These are phyloP conservation scores for Scenedesmus sp. DNA, from an alignment of 163 green algal species.

Conservation along the genomic window DNA sequence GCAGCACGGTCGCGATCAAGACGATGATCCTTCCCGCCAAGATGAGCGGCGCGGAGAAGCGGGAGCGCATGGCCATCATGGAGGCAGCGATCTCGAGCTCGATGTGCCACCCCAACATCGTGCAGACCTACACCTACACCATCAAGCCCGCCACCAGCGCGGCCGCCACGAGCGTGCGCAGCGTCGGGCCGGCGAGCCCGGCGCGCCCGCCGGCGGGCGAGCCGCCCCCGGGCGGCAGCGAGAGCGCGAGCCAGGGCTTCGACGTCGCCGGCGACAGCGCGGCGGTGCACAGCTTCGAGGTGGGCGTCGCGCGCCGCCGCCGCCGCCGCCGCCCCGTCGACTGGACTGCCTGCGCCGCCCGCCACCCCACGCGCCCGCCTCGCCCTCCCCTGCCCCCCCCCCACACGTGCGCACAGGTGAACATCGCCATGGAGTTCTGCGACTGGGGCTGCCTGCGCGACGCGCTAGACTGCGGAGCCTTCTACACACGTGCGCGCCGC, in stretches of 20 bases:
- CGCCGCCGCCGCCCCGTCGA: too few species aligned
- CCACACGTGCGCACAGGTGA: too few species aligned
- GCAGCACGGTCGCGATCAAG: constrained; percentile 52
- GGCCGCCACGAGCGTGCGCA: too few species aligned
- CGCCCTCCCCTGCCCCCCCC: too few species aligned
- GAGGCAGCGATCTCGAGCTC: constrained; percentile 51
- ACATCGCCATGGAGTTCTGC: constrained; percentile 47
- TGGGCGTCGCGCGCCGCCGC: too few species aligned
- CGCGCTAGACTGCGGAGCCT: constrained; percentile 47
- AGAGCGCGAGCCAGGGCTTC: neutral
- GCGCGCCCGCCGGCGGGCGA: too few species aligned
- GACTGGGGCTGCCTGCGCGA: constrained; percentile 53
- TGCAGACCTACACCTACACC: constrained; percentile 56
- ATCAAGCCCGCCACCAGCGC: constrained; percentile 37
- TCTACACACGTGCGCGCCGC: constrained; percentile 37
- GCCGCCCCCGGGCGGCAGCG: too few species aligned
- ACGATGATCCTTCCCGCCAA: constrained; percentile 54
- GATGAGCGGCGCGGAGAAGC: constrained; percentile 58
- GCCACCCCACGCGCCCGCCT: too few species aligned
- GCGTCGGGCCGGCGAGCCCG: too few species aligned
- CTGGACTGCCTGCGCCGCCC: too few species aligned
- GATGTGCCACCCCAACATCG: constrained; percentile 53
- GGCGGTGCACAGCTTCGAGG: constrained; percentile 32
- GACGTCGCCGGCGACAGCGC: neutral
- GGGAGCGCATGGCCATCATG: constrained; percentile 61